Percentiles rank a stretch among this genome's conserved stretches.
Conservation (phyloP, 2,329 filamentous ascomycete genomes). For the Anthostomella pinea region DNA sequence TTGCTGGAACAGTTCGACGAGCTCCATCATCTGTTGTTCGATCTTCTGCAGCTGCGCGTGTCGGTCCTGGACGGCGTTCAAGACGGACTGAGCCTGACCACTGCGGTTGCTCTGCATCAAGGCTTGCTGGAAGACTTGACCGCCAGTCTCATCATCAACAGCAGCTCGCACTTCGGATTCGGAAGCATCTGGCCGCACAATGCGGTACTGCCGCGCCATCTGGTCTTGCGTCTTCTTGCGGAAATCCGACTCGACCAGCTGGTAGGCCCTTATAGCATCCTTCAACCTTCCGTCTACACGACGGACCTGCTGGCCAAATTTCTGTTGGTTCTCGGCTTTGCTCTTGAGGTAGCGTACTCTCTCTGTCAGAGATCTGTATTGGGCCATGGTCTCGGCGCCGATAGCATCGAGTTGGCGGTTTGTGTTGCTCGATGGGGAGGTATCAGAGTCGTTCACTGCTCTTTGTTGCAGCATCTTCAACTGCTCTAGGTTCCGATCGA, state of each 20-base stretch:
- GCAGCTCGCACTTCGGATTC: constrained; percentile 76
- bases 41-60: constrained; percentile 90
- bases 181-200: constrained; percentile 77
- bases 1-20: constrained; percentile 84
- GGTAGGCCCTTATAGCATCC: constrained; percentile 76
- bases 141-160: constrained; percentile 67
- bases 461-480: constrained; percentile 69
- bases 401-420: constrained; percentile 70
- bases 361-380: constrained; percentile 75
- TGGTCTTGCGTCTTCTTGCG: constrained; percentile 77
- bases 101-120: constrained; percentile 77
- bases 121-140: constrained; percentile 85
- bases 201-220: constrained; percentile 85
- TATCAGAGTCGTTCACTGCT: constrained; percentile 72
- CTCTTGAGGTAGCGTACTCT: constrained; percentile 82
- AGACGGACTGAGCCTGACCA: constrained; percentile 75
- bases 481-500: constrained; percentile 70
- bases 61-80: constrained; percentile 77
- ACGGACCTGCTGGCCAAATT: constrained; percentile 77
- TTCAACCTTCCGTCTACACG: constrained; percentile 78
- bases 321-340: constrained; percentile 69
- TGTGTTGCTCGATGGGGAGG: constrained; percentile 61
- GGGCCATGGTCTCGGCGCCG: constrained; percentile 75
- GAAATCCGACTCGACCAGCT: constrained; percentile 76
- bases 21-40: constrained; percentile 82